Conservation (phyloP, 352 stramenopile genomes). For the Globisporangium ultimum region DNA sequence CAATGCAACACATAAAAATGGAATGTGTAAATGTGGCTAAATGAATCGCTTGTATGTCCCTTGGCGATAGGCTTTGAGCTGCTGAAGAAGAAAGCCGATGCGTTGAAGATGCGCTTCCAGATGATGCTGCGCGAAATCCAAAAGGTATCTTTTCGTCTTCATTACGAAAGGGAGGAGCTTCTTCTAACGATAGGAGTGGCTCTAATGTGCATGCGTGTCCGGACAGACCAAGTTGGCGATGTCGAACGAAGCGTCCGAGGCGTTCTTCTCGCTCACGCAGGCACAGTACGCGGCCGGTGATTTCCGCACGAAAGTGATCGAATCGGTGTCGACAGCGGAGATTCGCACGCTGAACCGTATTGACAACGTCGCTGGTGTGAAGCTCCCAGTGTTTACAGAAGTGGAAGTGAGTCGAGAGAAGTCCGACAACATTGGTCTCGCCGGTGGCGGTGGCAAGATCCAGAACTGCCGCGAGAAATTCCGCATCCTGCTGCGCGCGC, state of each 20-base stretch:
- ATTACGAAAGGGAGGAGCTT: not conserved
- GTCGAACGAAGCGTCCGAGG: slow-evolving; percentile 86
- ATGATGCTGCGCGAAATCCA: slow-evolving; percentile 86
- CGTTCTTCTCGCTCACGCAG: slow-evolving; percentile 98
- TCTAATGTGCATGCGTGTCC: slow-evolving; percentile 12
- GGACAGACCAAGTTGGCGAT: slow-evolving; percentile 84
- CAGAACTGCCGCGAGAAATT: slow-evolving; percentile 92
- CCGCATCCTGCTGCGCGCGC: slow-evolving; percentile 68
- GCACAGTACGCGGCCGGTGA: slow-evolving; percentile 98
- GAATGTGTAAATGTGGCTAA: no score
- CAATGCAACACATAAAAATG: no score
- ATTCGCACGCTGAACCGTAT: slow-evolving; percentile 96
- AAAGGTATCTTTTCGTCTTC: slow-evolving; percentile 34
- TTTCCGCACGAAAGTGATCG: slow-evolving; percentile 96
- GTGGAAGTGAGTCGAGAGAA: slow-evolving; percentile 94
- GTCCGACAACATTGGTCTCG: slow-evolving; percentile 94
- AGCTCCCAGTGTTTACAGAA: slow-evolving; percentile 98
- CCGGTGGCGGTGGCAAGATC: slow-evolving; percentile 97
- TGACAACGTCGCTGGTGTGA: slow-evolving; percentile 99
- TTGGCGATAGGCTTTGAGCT: slow-evolving; percentile 63
- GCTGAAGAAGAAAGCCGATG: slow-evolving; percentile 98
- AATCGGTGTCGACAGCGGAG: slow-evolving; percentile 94
- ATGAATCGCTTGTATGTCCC: not conserved
- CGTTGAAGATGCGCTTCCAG: slow-evolving; percentile 96
- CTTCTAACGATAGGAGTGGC: slow-evolving; percentile 23